Evolutionary conservation across 768 basidiomycete species (phyloP), one percentile per base, ranked within the genome.

Genomic region (Phaeolepiota aurea): DNA sequence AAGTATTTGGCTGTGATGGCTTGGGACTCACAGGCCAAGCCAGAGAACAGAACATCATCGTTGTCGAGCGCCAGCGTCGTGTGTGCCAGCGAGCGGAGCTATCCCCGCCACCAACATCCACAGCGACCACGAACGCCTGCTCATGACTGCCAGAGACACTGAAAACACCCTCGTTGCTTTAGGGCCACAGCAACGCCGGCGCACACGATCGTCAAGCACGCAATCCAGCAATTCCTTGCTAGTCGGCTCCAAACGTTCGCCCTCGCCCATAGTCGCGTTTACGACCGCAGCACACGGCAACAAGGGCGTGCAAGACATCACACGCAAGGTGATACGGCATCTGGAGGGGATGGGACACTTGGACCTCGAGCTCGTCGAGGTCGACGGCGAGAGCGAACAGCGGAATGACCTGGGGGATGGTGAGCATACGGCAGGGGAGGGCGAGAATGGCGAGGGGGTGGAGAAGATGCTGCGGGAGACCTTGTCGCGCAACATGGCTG

Each of bases 191-290:
- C 10, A 10, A 19, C 22, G 9, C 10, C 19, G 22, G 13, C 22
- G 33, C 16, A 7, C 15, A 16, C 7, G 33, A 9, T 35, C 33
- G 12, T 35, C 33, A 9, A 35, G n/a, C 9, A 35, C 33, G 7
- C 7, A 19, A 5, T 19, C 33, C 12, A 5, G 9, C 9, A 16
- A 11, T 9, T 38, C 37, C 9, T 12, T 18, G 4, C 30, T 42
- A 23, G 36, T 43, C 20, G 52, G 46, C 32, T 35, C 33, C n/a
- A 63, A 64, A 28, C 71, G 72, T 41, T 73, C 74, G 3, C 63
- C 72, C 4, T 74, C 75, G 3, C 72, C 72, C 7, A 66, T 69
- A 47, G 55, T 71, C 33, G 47, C 68, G 12, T 71, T 73, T 48
- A 54, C 66, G 5, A 51, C 68, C 1, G 46, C 65, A 0, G 52